Base-by-base conservation (phyloP, 257 asterid species). In the Apocynum venetum region DNA sequence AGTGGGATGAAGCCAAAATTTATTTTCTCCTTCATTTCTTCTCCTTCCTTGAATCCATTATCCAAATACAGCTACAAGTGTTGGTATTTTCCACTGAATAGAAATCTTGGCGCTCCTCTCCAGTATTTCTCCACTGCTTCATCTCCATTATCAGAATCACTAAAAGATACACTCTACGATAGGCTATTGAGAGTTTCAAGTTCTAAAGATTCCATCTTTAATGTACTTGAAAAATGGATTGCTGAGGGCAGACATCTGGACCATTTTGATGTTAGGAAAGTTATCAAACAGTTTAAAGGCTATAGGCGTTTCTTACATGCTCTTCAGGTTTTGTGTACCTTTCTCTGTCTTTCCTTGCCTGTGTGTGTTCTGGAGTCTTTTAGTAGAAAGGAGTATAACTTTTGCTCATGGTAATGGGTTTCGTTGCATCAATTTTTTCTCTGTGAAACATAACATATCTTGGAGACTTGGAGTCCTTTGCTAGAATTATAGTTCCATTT, bases 311-410 rank as follows among this genome's bases (percentile, higher is more conserved):
- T 35, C 79, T 36, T 12, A 6, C 71, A 20, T 43, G 81, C 82
- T 77, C 82, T 77, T 41, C 76, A 67, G 84, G 84, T 81, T 25
- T 5, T n/a, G 49, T 49, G 8, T 53, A 25, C 14, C 61, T 12
- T 19, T 7, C 0, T 2, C 10, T 7, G 44, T 57, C 13, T 36
- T 77, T 77, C 53, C 55, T 1, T 17, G 47, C 80, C 61, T 4
- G 20, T 55, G 46, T n/a, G 65, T 8, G n/a, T 59, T 20, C 7
- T n/a, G 11, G 13, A 59, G 35, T 59, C 65, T 8, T 25, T 20
- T 25, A 20, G 68, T 31, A 31, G 43, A 61, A 31, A 3, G 35
- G 31, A 2, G 6, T 0, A 15, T 31, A 10, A 46, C 0, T 25
- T 25, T 25, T 25, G 31, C 31, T 25, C 31, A 25, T 25, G 31